Percentiles rank a stretch among this genome's conserved stretches.
Conservation (phyloP, 2,329 filamentous ascomycete genomes). For the Akanthomyces uredinophilus region DNA sequence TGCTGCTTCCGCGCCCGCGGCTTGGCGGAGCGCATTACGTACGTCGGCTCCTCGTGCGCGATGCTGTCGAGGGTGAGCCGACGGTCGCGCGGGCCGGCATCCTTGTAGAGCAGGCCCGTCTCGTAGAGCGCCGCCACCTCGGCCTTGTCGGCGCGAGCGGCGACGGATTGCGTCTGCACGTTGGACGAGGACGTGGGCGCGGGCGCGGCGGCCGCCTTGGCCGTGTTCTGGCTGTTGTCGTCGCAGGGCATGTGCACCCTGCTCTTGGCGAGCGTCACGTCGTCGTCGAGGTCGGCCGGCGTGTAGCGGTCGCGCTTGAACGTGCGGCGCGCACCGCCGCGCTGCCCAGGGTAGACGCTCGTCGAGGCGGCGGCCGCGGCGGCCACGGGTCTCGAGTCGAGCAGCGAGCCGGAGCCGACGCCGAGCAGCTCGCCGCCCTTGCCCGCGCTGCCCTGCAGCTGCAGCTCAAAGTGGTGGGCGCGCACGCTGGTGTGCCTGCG, state of each 20-base stretch:
- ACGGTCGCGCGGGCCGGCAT: not conserved
- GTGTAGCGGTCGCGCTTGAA: constrained; percentile 6
- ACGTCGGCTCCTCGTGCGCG: constrained; percentile 4
- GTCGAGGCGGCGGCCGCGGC: not conserved
- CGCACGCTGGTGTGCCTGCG: constrained; percentile 3
- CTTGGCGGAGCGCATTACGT: constrained; percentile 3
- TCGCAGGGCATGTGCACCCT: constrained; percentile 2
- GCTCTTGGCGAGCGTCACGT: constrained; percentile 6
- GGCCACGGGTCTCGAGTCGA: not conserved
- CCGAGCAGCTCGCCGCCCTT: no score
- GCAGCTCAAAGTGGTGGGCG: not conserved
- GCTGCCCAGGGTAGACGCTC: not conserved
- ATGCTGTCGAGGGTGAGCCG: constrained; percentile 2
- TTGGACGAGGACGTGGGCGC: not conserved
- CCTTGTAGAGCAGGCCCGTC: not conserved
- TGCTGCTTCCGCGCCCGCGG: not conserved
- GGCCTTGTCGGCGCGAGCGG: not conserved
- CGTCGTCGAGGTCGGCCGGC: constrained; percentile 2
- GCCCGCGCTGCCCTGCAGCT: not conserved
- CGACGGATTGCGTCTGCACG: not conserved
- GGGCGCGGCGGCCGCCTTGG: not conserved
- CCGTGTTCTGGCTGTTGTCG: not conserved
- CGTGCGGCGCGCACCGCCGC: not conserved
- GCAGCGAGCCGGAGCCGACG: not conserved
- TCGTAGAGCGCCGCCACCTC: not conserved